phyloP scores from a whole-genome alignment of 2,329 filamentous ascomycete species.

The Lasiodiplodia citricola region DNA sequence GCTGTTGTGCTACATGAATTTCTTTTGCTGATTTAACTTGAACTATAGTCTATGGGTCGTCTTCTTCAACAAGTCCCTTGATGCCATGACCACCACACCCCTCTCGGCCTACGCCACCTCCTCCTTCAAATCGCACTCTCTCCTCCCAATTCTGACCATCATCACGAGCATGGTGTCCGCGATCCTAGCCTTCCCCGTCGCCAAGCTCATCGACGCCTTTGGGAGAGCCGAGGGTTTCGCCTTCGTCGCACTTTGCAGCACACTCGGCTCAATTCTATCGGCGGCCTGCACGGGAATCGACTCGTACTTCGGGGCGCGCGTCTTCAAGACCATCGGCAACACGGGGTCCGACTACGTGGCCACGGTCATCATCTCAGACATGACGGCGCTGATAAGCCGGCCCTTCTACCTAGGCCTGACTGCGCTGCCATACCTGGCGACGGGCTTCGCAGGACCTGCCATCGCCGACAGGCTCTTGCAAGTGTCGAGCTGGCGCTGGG shows the following conservation, averaged over 20 bases:
- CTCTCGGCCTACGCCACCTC: background rate
- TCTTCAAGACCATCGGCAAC: background rate
- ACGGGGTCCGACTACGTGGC: constrained; percentile 56
- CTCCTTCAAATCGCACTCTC: background rate
- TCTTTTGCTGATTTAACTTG: too few relatives aligned
- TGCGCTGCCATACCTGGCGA: constrained; percentile 68
- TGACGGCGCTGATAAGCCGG: constrained; percentile 68
- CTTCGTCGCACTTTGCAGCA: background rate
- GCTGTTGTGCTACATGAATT: too few relatives aligned
- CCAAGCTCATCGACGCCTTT: background rate
- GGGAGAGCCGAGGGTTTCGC: background rate
- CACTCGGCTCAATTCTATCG: background rate
- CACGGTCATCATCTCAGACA: constrained; percentile 71
- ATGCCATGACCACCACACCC: background rate
- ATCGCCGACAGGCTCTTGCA: constrained; percentile 61
- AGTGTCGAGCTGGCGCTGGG: constrained; percentile 67
- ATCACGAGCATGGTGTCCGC: background rate
- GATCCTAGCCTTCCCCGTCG: background rate
- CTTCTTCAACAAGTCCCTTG: background rate
- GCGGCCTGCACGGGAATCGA: background rate
- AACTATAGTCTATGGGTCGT: too few relatives aligned
- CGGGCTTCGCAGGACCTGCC: constrained; percentile 66
- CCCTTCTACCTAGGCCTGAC: constrained; percentile 68
- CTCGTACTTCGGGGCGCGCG: background rate
- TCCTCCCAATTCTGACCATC: background rate